These are phyloP conservation scores for Penicillium hesseltinei DNA, from an alignment of 2,329 filamentous ascomycete species.

Conservation along the genomic window DNA sequence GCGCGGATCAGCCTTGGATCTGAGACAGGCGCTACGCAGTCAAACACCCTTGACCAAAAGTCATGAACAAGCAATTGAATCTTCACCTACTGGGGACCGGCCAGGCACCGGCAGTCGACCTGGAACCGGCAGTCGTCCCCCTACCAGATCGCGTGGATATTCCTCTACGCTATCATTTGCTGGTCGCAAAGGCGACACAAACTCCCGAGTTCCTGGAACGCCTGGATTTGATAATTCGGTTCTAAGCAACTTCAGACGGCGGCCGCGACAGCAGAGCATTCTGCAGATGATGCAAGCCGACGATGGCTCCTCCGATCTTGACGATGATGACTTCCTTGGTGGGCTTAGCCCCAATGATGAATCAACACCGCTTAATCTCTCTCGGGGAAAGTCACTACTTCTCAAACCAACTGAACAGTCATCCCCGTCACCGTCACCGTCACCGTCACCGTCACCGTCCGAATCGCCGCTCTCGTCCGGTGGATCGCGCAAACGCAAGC, in stretches of 20 bases:
- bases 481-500: constrained; percentile 41
- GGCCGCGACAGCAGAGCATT: constrained; percentile 46
- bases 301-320: constrained; percentile 38
- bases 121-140: constrained; percentile 36
- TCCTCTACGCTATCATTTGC: constrained; percentile 40
- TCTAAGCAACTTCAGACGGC: constrained; percentile 45
- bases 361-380: constrained; percentile 44
- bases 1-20: constrained; percentile 17
- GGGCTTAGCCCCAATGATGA: constrained; percentile 46
- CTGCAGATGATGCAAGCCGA: constrained; percentile 46
- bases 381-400: constrained; percentile 34
- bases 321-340: constrained; percentile 44
- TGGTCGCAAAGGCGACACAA: constrained; percentile 38
- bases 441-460: constrained; percentile 26
- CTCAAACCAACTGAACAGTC: constrained; percentile 17
- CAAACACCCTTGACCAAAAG: constrained; percentile 34
- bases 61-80: constrained; percentile 37
- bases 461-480: constrained; percentile 27
- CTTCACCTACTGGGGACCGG: constrained; percentile 35
- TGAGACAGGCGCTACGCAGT: constrained; percentile 23
- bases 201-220: constrained; percentile 39
- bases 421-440: constrained; percentile 22
- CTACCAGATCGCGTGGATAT: constrained; percentile 40
- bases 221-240: constrained; percentile 45
- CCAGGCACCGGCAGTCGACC: constrained; percentile 34